Conservation (phyloP, 2,329 filamentous ascomycete species). For the Malbranchea cinnamomea region DNA sequence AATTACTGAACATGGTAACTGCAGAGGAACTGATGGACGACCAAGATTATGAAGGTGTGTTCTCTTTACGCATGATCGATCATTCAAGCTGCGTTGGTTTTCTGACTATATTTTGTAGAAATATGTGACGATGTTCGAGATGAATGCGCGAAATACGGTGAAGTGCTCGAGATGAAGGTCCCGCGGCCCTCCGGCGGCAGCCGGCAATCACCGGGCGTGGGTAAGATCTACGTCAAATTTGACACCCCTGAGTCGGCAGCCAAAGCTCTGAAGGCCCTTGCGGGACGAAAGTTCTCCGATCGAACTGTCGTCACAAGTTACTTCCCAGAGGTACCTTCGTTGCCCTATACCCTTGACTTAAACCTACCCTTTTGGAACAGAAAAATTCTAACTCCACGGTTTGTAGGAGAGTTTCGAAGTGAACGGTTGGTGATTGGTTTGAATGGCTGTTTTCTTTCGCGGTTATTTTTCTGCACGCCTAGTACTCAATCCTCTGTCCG, state of each 20-base stretch:
- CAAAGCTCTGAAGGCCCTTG: constrained; percentile 75
- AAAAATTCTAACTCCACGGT: constrained; percentile 20
- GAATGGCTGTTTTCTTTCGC: background rate
- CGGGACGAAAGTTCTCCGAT: constrained; percentile 90
- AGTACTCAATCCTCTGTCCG: no score
- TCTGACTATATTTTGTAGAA: constrained; percentile 41
- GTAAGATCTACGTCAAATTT: constrained; percentile 97
- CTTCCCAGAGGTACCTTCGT: constrained; percentile 77
- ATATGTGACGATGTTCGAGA: constrained; percentile 89
- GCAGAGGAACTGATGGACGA: constrained; percentile 84
- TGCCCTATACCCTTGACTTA: constrained; percentile 2
- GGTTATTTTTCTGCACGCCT: background rate
- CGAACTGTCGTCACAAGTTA: constrained; percentile 93
- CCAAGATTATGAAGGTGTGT: constrained; percentile 83
- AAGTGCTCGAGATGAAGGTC: constrained; percentile 77
- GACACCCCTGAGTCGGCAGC: constrained; percentile 62
- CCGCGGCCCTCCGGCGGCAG: constrained; percentile 72
- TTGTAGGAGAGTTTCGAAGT: constrained; percentile 83
- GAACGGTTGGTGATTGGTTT: constrained; percentile 54
- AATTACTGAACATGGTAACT: constrained; percentile 97
- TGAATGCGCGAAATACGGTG: constrained; percentile 84
- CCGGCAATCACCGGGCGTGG: constrained; percentile 74
- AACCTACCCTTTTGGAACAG: constrained; percentile 1
- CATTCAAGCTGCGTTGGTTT: background rate
- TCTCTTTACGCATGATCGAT: background rate